Evolutionary conservation across 2,329 filamentous ascomycete species (phyloP).

Genomic region (Cladosporium sp.): DNA sequence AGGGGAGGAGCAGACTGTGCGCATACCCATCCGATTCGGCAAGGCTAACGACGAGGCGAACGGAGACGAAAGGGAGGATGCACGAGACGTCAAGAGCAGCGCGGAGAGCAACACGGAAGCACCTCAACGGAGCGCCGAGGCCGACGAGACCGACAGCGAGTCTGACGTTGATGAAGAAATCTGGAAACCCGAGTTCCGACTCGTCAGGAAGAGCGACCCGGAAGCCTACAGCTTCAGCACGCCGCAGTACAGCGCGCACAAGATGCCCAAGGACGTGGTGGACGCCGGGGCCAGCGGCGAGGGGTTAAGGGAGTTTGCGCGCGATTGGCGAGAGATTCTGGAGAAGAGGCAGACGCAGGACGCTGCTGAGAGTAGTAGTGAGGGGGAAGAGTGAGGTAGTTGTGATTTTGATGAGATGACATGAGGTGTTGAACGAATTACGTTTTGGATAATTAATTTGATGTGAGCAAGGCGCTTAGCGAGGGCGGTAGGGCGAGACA

Average conservation of each 20-base stretch:
- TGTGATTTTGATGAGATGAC: neutral
- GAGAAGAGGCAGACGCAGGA: slow-evolving; percentile 38
- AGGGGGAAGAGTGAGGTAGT: slow-evolving; percentile 26
- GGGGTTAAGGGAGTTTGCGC: slow-evolving; percentile 71
- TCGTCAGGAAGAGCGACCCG: slow-evolving; percentile 80
- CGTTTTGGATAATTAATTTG: too few relatives aligned
- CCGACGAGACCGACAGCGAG: slow-evolving; percentile 31
- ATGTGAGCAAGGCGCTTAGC: too few relatives aligned
- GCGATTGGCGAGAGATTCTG: slow-evolving; percentile 46
- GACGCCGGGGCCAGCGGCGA: slow-evolving; percentile 57
- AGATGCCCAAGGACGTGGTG: slow-evolving; percentile 89
- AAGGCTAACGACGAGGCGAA: neutral
- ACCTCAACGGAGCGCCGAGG: slow-evolving; percentile 11
- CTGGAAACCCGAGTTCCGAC: slow-evolving; percentile 70
- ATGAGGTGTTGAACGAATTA: too few relatives aligned
- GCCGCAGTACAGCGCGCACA: slow-evolving; percentile 90
- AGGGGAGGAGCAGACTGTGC: slow-evolving; percentile 26
- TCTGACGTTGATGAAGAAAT: slow-evolving; percentile 50
- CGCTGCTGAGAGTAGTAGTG: slow-evolving; percentile 26
- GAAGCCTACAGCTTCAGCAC: slow-evolving; percentile 83
- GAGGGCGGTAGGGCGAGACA: too few relatives aligned
- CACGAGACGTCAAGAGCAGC: neutral
- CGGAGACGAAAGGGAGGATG: neutral
- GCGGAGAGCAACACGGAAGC: slow-evolving; percentile 1
- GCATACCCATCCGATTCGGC: slow-evolving; percentile 7